Base-by-base conservation (phyloP, 371 early-diverging fungal species). In the Cokeromyces recurvatus region DNA sequence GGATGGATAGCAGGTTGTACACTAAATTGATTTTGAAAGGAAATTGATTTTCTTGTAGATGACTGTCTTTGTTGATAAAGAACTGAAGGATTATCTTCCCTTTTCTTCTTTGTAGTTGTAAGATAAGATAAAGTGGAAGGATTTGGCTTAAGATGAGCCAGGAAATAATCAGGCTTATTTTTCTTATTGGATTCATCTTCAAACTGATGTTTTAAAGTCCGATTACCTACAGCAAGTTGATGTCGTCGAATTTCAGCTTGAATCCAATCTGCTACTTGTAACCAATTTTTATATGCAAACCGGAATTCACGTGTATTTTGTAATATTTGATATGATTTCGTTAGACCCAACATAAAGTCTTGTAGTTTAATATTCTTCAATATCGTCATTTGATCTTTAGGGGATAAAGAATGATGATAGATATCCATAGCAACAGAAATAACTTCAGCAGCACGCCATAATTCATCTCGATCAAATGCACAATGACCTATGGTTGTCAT, bases 391-490 rank as follows among this genome's bases (percentile, higher is more conserved):
- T 45, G 51, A 21, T 51, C 56, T 3, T 38, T 34, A 1, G 52
- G 27, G n/a, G 50, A 54, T 14, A 32, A 27, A 25, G 58, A 65
- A 0, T 38, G 38, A 14, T 51, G 51, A n/a, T 61, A 50, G 4
- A 60, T 52, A 14, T 54, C 55, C 58, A 57, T 54, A 17, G 66
- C 57, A 22, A 66, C 29, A 15, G 66, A 62, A 20, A 66, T 52
- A 4, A 66, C 48, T 34, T 68, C 64, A 17, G 61, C 46, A 12
- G 68, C 61, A 25, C 68, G 50, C 64, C 64, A 68, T 12, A 68
- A 34, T 32, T 68, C 68, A 47, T 68, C 64, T 4, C 64, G 64
- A 48, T 68, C 68, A 50, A 68, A 68, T 1, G 59, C 55, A 38
- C 68, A 68, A 6, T 55, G 50, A 0, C 59, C 63, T 10, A 48